These are phyloP conservation scores for Xylariaceae sp. DNA, from an alignment of 2,329 filamentous ascomycete genomes.

Conservation along the genomic window DNA sequence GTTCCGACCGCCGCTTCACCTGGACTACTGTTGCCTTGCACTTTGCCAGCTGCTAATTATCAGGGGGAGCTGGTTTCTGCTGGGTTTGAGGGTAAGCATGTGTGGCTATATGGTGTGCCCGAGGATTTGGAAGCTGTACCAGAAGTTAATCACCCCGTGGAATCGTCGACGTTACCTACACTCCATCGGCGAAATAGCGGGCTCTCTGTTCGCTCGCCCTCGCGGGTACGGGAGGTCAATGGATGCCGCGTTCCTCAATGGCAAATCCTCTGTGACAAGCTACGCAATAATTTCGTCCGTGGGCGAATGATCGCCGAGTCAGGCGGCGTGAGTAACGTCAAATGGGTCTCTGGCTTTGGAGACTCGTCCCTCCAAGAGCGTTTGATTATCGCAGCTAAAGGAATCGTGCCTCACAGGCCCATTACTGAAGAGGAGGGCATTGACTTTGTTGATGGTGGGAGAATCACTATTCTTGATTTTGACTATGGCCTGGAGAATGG, in stretches of 20 bases:
- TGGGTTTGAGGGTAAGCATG: slow-evolving; percentile 73
- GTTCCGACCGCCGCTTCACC: slow-evolving; percentile 58
- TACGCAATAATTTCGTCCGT: slow-evolving; percentile 73
- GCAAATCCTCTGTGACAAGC: slow-evolving; percentile 72
- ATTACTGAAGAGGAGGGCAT: slow-evolving; percentile 73
- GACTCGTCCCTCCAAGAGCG: slow-evolving; percentile 58
- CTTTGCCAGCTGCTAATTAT: slow-evolving; percentile 72
- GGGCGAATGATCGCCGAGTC: slow-evolving; percentile 71
- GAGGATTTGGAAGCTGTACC: slow-evolving; percentile 71
- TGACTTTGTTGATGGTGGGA: slow-evolving; percentile 79
- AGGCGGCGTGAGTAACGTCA: slow-evolving; percentile 70
- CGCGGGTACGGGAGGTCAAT: slow-evolving; percentile 46
- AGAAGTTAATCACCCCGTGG: slow-evolving; percentile 45
- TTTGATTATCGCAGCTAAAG: slow-evolving; percentile 75
- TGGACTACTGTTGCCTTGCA: slow-evolving; percentile 70
- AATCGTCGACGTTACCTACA: slow-evolving; percentile 37
- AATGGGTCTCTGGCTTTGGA: slow-evolving; percentile 70
- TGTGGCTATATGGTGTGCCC: slow-evolving; percentile 83
- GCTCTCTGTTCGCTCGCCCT: slow-evolving; percentile 49
- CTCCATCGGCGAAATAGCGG: slow-evolving; percentile 51
- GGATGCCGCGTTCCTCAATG: slow-evolving; percentile 64
- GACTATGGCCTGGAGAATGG: slow-evolving; percentile 67
- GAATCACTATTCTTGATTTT: slow-evolving; percentile 77
- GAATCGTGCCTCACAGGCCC: slow-evolving; percentile 64
- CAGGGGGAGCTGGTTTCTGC: slow-evolving; percentile 75